Base-by-base conservation (phyloP, 2,329 filamentous ascomycete genomes). In the Metarhizium rileyi region DNA sequence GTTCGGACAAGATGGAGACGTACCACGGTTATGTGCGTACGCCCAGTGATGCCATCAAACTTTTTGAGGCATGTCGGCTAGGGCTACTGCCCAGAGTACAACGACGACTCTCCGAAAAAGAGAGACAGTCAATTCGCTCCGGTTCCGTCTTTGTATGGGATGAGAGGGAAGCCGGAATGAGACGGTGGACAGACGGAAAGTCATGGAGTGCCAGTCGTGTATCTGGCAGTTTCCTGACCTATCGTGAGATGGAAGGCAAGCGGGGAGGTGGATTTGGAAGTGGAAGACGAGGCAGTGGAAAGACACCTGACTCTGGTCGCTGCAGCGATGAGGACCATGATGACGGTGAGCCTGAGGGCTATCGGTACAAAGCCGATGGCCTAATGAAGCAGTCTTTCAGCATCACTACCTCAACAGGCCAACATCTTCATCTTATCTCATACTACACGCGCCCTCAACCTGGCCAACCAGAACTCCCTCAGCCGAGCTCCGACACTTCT, bases 101-200 rank as follows among this genome's bases (percentile, higher is more conserved):
- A 72, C 80, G 93, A 58, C 80, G 93, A 60, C 72, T 96, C 52
- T 97, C 93, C 3, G 93, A 98, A 69, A 97, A 97, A 71, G 93
- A 98, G 71, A 81, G 93, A 53, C 90, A 96, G 64, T 89, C 89
- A 4, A 98, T 98, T 66, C 85, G 89, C 62, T 95, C 91, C 1
- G 93, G 93, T 41, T 98, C 93, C 0, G 91, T 98, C 3, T 98
- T 97, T 62, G 93, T 98, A n/a, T 98, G 93, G 93, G 93, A 98
- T 67, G 93, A 98, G 74, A 78, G 91, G 59, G 93, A 98, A 73
- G 93, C 93, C 10, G 93, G 93, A 57, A 98, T 98, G 93, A 80
- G 93, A 62, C 78, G 93, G 67, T 98, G 93, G 93, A 98, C 93
- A 0, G 93, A 98, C 61, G 93, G 93, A 50, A 98, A 98, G 68